Evolutionary conservation across 2,329 filamentous ascomycete genomes (phyloP).

Genomic region (Colletotrichum destructivum): DNA sequence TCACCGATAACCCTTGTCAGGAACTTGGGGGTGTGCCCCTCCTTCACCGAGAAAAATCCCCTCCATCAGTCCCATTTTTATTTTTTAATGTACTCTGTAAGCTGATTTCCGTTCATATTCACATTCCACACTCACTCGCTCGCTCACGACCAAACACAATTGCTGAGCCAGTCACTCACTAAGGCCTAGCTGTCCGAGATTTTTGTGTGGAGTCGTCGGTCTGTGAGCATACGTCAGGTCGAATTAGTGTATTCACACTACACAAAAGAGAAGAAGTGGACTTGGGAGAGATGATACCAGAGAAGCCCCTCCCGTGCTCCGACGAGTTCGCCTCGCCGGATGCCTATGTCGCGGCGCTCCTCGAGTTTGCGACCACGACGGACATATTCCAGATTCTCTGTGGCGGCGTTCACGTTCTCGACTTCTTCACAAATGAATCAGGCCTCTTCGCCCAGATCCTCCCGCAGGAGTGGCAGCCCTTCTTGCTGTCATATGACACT

Average conservation of each 20-base stretch:
- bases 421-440: slow-evolving; percentile 91
- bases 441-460: slow-evolving; percentile 85
- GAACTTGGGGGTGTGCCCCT: slow-evolving; percentile 17
- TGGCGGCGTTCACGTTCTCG: slow-evolving; percentile 95
- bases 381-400: slow-evolving; percentile 89
- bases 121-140: slow-evolving; percentile 17
- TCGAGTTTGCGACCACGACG: slow-evolving; percentile 82
- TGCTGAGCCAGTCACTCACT: slow-evolving; percentile 1
- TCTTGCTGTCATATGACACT: slow-evolving; percentile 79
- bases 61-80: slow-evolving; percentile 20
- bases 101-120: slow-evolving; percentile 27
- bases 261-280: neutral
- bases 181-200: neutral
- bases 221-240: neutral
- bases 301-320: slow-evolving; percentile 76
- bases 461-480: slow-evolving; percentile 85
- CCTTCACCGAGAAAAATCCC: slow-evolving; percentile 44
- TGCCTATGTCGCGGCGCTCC: slow-evolving; percentile 83
- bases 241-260: neutral
- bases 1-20: slow-evolving; percentile 20
- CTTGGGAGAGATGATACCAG: slow-evolving; percentile 59
- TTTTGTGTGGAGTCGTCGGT: neutral
- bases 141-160: neutral
- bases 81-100: slow-evolving; percentile 30
- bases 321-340: slow-evolving; percentile 80